Base-by-base conservation (phyloP, 495 filamentous ascomycete species). In the Bryoglossum gracile region DNA sequence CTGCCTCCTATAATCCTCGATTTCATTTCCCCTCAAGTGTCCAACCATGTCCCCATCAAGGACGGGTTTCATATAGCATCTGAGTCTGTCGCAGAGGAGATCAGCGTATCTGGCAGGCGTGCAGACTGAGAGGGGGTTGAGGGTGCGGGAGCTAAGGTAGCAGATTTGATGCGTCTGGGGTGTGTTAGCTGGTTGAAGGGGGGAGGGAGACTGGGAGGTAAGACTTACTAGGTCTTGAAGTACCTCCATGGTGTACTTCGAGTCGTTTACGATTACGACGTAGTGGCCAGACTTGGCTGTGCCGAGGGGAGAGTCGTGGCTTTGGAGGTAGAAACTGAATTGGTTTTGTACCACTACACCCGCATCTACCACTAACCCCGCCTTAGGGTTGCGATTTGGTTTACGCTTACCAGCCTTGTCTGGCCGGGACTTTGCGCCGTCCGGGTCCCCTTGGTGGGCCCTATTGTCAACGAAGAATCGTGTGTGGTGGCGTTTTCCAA, bases 401-500 rank as follows among this genome's bases (percentile, higher is more conserved):
- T 33, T 24, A 8, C 25, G 16, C n/a, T n/a, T n/a, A n/a, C n/a
- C n/a, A n/a, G n/a, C n/a, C n/a, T n/a, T n/a, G n/a, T n/a, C n/a
- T n/a, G n/a, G n/a, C n/a, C n/a, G n/a, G n/a, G n/a, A n/a, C n/a
- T n/a, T n/a, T n/a, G n/a, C n/a, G n/a, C n/a, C n/a, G n/a, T n/a
- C n/a, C n/a, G n/a, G n/a, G n/a, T n/a, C n/a, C n/a, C n/a, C n/a
- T n/a, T n/a, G n/a, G n/a, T n/a, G n/a, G n/a, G n/a, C n/a, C n/a
- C n/a, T n/a, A 30, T 19, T 28, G 2, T 8, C 10, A 10, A 89
- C 87, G 68, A 94, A 95, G 61, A 92, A 91, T 18, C 92, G 83
- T 43, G 90, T 75, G 54, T 96, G 89, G 50, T 97, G 91, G 9
- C 91, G 84, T 72, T 97, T 96, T 22, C 83, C 84, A 10, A 84